Percentiles rank a stretch among this genome's conserved stretches.
Evolutionary conservation across 768 basidiomycete genomes (phyloP).

Genomic region (Vararia minispora): DNA sequence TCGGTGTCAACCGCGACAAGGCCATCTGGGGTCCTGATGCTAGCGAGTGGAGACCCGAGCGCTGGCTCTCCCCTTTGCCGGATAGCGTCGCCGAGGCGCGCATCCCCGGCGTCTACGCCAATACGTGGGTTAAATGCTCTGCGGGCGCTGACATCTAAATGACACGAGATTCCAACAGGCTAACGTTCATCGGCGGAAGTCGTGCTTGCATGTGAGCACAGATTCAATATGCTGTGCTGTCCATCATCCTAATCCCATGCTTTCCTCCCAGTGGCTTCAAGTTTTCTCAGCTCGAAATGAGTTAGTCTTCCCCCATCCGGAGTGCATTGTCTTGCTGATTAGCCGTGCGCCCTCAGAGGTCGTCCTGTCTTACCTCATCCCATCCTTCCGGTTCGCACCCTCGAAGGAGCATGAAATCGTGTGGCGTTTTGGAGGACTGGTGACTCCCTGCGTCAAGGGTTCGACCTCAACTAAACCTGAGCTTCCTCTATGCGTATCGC

Average conservation of each 20-base stretch:
- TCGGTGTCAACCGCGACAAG: slow-evolving; percentile 3
- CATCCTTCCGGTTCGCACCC: neutral
- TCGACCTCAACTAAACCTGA: neutral
- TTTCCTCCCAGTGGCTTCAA: slow-evolving; percentile 9
- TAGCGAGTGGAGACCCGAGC: slow-evolving; percentile 12
- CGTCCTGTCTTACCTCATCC: neutral
- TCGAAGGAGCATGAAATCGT: neutral
- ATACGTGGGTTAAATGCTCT: slow-evolving; percentile 6
- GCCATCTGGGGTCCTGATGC: slow-evolving; percentile 11
- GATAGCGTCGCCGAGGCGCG: neutral
- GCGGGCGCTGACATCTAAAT: too few species aligned
- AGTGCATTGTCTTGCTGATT: neutral
- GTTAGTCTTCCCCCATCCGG: neutral
- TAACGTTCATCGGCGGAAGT: slow-evolving; percentile 12
- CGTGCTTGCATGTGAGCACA: slow-evolving; percentile 10
- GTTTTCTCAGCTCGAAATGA: slow-evolving; percentile 12
- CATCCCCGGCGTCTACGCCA: slow-evolving; percentile 10
- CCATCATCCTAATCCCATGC: slow-evolving; percentile 5
- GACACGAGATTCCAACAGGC: slow-evolving; percentile 1
- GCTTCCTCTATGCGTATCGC: too few species aligned
- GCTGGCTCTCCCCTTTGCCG: slow-evolving; percentile 7
- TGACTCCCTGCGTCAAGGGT: slow-evolving; percentile 3
- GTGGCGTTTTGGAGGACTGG: slow-evolving; percentile 2
- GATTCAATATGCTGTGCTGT: slow-evolving; percentile 2
- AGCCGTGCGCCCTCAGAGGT: neutral